Percentiles rank a stretch among this genome's conserved stretches.
phyloP scores from a whole-genome alignment of 75 land plant genomes.

The Picea glauca region DNA sequence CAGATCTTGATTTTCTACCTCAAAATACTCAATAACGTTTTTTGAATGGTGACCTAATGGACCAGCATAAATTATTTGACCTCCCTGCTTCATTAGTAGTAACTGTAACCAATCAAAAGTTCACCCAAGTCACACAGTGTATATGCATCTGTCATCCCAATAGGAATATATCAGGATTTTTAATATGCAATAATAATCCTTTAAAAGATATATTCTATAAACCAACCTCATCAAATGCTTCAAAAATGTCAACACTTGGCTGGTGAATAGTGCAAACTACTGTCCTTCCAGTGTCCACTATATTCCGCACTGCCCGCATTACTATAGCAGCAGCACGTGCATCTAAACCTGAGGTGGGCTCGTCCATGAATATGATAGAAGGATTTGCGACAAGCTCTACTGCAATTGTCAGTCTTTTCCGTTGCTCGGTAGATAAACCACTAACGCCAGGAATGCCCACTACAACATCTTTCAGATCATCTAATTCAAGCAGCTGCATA shows the following conservation, averaged over 20 bases:
- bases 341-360: constrained; percentile 35
- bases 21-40: constrained; percentile 36
- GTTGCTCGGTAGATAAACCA: constrained; percentile 32
- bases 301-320: constrained; percentile 27
- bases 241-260: constrained; percentile 36
- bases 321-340: constrained; percentile 28
- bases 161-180: not conserved
- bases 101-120: constrained; percentile 19
- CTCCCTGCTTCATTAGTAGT: constrained; percentile 50
- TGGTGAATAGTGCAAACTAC: constrained; percentile 33
- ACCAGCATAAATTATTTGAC: constrained; percentile 45
- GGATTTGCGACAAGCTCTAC: constrained; percentile 38
- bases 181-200: not conserved
- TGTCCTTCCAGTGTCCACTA: constrained; percentile 34
- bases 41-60: constrained; percentile 37
- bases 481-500: constrained; percentile 31
- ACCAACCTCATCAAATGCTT: constrained; percentile 39
- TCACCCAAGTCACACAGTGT: not conserved
- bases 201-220: not conserved
- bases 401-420: constrained; percentile 35
- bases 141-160: not conserved
- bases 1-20: constrained; percentile 13
- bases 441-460: constrained; percentile 29
- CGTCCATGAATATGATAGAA: constrained; percentile 41
- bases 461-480: constrained; percentile 17